Percentiles rank a stretch among this genome's conserved stretches.
These are phyloP conservation scores for Forsythia viridissima DNA, from an alignment of 257 asterid genomes.

Conservation along the genomic window DNA sequence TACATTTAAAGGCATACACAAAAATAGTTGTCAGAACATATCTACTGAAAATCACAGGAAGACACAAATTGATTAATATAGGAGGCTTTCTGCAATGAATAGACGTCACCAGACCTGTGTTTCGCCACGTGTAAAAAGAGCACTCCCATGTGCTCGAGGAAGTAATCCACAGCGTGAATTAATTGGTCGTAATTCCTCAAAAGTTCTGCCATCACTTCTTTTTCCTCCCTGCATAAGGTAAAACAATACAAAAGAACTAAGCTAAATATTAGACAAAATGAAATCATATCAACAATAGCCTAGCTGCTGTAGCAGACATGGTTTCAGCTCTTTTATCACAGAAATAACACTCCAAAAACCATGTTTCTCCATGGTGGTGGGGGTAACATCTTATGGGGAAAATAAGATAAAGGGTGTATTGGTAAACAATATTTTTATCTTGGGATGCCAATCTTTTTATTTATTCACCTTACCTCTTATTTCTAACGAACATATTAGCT, in stretches of 20 bases:
- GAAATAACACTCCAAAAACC: conserved; percentile 8
- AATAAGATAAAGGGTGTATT: neutral
- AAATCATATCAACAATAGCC: conserved; percentile 16
- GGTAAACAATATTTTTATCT: neutral
- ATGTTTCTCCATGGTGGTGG: neutral
- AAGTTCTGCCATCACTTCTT: conserved; percentile 90
- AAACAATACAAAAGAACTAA: conserved; percentile 15
- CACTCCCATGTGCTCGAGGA: conserved; percentile 99
- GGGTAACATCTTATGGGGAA: conserved; percentile 7
- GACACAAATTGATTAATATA: neutral
- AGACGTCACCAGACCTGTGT: conserved; percentile 68
- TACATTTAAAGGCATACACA: neutral
- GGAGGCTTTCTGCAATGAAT: conserved; percentile 22
- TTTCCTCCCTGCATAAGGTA: conserved; percentile 67
- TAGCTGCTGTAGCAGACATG: neutral
- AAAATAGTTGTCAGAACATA: neutral
- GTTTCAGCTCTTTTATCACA: neutral
- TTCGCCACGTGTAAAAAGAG: conserved; percentile 97
- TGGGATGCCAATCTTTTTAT: conserved; percentile 6
- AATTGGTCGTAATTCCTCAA: conserved; percentile 72
- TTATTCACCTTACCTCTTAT: conserved; percentile 7
- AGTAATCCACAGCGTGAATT: conserved; percentile 84
- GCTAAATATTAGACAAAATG: conserved; percentile 9
- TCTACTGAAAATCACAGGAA: neutral
- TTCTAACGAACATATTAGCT: neutral